Evolutionary conservation across 1,139 yeast species (phyloP), one percentile per base, ranked within the genome.

Genomic region (Geotrichum aggregatum): DNA sequence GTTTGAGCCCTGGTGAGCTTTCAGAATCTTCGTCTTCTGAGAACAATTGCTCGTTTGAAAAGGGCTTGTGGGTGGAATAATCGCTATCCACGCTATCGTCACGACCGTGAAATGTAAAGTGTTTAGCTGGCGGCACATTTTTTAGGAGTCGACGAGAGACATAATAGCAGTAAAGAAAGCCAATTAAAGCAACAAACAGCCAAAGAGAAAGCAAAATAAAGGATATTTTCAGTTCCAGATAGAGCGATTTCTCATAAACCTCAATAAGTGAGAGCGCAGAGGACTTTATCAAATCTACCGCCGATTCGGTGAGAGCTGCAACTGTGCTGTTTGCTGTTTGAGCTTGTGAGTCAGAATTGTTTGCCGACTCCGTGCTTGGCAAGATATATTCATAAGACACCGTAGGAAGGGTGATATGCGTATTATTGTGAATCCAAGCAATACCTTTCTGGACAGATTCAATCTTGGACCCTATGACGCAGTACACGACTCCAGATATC

Each of bases 381-480:
- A 46, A 16, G 16, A 54, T 48, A 28, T 44, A 47, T 19, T 47
- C 54, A n/a, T 36, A 34, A 10, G 50, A 36, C 11, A 54, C 49
- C 10, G 28, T 43, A 0, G 97, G 96, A 0, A 91, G 64, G 0
- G 71, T 58, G 1, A 91, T 70, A 14, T 78, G 72, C 2, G 91
- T 76, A 58, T 86, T 75, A 33, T 82, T 72, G 60, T 84, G 76
- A 1, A 91, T 71, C 98, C 98, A 92, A 0, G 82, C 76, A 50
- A 91, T 67, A 0, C 95, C 98, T 22, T 75, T 64, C 59, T 86
- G 86, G 0, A 89, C 71, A 33, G 76, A 74, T 3, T 74, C 73
- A 5, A 91, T 66, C 63, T 91, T 92, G 52, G 83, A 74, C 13
- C 89, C 94, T 40, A 92, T 72, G 1, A 87, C 79, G 69, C 98